Conservation (phyloP, 768 basidiomycete genomes). For the Collybia sordida region DNA sequence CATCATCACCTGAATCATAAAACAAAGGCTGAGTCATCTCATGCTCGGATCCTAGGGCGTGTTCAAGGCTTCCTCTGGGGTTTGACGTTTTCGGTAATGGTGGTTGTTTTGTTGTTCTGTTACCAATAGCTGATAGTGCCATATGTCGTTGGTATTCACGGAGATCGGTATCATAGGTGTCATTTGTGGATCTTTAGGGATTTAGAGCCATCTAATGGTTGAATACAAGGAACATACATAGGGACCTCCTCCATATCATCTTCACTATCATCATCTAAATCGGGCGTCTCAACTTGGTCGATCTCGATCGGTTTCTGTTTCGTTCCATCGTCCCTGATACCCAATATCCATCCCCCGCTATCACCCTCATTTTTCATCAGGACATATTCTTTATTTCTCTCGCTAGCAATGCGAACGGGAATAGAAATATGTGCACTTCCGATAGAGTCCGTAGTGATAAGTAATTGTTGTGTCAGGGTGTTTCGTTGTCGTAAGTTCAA, state of each 20-base stretch:
- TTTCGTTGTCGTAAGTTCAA: slow-evolving; percentile 88
- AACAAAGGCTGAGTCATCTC: slow-evolving; percentile 46
- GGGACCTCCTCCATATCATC: slow-evolving; percentile 81
- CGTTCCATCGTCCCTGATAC: slow-evolving; percentile 86
- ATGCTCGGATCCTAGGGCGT: too few relatives aligned
- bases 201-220: neutral
- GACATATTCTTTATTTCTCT: slow-evolving; percentile 93
- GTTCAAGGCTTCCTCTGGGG: slow-evolving; percentile 26
- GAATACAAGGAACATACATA: slow-evolving; percentile 49
- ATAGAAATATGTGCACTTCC: slow-evolving; percentile 89
- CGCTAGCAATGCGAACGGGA: slow-evolving; percentile 92
- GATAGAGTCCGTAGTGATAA: slow-evolving; percentile 90
- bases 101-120: slow-evolving; percentile 40
- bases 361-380: slow-evolving; percentile 87
- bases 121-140: slow-evolving; percentile 60
- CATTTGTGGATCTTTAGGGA: slow-evolving; percentile 29
- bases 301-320: slow-evolving; percentile 83
- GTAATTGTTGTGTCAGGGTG: slow-evolving; percentile 86
- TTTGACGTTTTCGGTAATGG: slow-evolving; percentile 27
- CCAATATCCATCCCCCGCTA: slow-evolving; percentile 92
- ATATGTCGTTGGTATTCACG: slow-evolving; percentile 59
- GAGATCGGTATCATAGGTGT: slow-evolving; percentile 56
- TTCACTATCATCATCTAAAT: slow-evolving; percentile 36
- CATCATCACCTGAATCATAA: slow-evolving; percentile 56
- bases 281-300: slow-evolving; percentile 54